Evolutionary conservation across 2,329 filamentous ascomycete genomes (phyloP).

Genomic region (Albophoma yamanashiensis): DNA sequence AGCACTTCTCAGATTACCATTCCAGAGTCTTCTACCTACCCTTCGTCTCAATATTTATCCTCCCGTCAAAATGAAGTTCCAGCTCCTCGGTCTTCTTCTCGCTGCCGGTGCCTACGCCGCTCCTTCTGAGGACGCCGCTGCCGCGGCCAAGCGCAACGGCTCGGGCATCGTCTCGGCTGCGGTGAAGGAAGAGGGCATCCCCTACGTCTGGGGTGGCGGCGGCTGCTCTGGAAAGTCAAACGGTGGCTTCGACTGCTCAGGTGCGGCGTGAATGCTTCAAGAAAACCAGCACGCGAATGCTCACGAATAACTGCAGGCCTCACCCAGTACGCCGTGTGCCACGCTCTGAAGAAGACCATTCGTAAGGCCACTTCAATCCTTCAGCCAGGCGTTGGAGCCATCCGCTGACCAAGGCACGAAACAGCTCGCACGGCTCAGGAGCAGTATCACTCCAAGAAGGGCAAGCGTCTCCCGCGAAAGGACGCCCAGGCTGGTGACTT

Average conservation of each 20-base stretch:
- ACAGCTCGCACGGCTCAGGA: constrained; percentile 7
- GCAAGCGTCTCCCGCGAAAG: constrained; percentile 6
- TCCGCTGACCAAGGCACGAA: neutral
- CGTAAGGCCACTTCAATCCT: neutral
- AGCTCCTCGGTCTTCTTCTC: neutral
- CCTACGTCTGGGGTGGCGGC: constrained; percentile 8
- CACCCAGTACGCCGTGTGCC: constrained; percentile 9
- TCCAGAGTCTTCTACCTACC: neutral
- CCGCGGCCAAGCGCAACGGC: constrained; percentile 6
- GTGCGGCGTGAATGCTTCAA: neutral
- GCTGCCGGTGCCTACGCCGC: constrained; percentile 1
- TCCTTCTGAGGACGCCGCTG: neutral
- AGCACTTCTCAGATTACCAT: no score
- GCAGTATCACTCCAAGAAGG: constrained; percentile 9
- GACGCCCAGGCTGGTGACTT: constrained; percentile 8
- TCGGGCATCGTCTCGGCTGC: constrained; percentile 8
- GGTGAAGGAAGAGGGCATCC: constrained; percentile 4
- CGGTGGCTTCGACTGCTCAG: constrained; percentile 10
- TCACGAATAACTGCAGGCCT: neutral
- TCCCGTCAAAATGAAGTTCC: constrained; percentile 1
- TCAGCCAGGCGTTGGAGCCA: neutral
- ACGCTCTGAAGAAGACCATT: constrained; percentile 9
- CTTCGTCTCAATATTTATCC: neutral
- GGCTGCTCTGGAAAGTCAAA: constrained; percentile 7
- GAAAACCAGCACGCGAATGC: neutral